Evolutionary conservation across 306 rosid genomes (phyloP).

Genomic region (Acacia crassicarpa): DNA sequence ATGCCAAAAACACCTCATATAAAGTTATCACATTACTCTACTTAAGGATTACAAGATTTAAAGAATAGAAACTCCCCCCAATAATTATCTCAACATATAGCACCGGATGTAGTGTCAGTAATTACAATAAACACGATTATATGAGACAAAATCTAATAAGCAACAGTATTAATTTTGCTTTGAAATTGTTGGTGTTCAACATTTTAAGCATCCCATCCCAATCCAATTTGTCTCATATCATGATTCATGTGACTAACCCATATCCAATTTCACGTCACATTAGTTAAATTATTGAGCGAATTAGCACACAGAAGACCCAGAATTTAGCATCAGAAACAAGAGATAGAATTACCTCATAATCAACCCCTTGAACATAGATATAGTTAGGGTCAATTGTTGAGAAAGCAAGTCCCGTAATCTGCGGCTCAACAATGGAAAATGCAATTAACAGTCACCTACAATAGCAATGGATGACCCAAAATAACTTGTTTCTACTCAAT

Average conservation of each 20-base stretch:
- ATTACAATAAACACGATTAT: neutral
- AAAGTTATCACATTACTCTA: neutral
- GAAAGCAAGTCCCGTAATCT: constrained; percentile 88
- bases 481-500: neutral
- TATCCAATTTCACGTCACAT: neutral
- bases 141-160: neutral
- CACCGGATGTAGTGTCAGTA: neutral
- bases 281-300: neutral
- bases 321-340: neutral
- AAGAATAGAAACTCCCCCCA: neutral
- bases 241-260: neutral
- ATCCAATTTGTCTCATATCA: neutral
- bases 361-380: constrained; percentile 88
- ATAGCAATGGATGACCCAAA: constrained; percentile 5
- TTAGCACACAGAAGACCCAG: neutral
- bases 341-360: constrained; percentile 66
- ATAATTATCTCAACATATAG: neutral
- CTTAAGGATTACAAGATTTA: neutral
- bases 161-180: neutral
- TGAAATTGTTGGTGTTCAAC: neutral
- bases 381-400: constrained; percentile 68
- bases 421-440: constrained; percentile 32
- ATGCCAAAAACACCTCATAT: neutral
- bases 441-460: constrained; percentile 19
- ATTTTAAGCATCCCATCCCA: neutral